Evolutionary conservation across 371 early-diverging fungal species (phyloP).

Genomic region (Lichtheimia corymbifera): DNA sequence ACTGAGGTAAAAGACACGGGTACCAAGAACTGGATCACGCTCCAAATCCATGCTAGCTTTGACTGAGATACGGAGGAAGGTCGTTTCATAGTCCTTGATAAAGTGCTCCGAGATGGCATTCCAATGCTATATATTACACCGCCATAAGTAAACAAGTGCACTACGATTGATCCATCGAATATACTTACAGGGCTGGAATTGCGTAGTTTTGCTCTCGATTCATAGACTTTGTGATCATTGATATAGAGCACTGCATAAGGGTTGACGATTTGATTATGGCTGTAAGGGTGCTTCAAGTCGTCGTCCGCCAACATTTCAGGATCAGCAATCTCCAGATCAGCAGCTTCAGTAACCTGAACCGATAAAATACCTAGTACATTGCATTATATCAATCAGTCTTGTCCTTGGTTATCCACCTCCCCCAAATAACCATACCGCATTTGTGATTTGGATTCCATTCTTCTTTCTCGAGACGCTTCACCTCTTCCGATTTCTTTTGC

Average conservation of each 20-base stretch:
- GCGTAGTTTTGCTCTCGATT: slow-evolving; percentile 26
- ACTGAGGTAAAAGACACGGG: slow-evolving; percentile 20
- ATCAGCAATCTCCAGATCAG: slow-evolving; percentile 35
- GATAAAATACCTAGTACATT: slow-evolving; percentile 24
- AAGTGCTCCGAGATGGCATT: slow-evolving; percentile 33
- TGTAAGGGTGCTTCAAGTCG: slow-evolving; percentile 36
- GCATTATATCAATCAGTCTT: not conserved
- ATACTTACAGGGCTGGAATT: slow-evolving; percentile 31
- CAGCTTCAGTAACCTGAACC: slow-evolving; percentile 23
- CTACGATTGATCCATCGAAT: not conserved
- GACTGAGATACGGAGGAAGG: slow-evolving; percentile 31
- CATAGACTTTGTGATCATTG: slow-evolving; percentile 31
- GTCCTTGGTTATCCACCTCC: no score
- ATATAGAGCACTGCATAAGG: slow-evolving; percentile 38
- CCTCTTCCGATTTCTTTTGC: slow-evolving; percentile 5
- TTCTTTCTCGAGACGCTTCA: slow-evolving; percentile 13
- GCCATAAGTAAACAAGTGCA: not conserved
- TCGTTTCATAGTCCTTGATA: slow-evolving; percentile 26
- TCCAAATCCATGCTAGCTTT: slow-evolving; percentile 31
- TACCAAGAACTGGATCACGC: slow-evolving; percentile 39
- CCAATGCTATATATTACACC: slow-evolving; percentile 24
- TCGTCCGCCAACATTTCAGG: slow-evolving; percentile 23
- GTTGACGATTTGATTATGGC: slow-evolving; percentile 20
- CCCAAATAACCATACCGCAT: slow-evolving; percentile 8
- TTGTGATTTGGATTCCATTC: slow-evolving; percentile 9